phyloP scores from a whole-genome alignment of 306 rosid genomes.

The Cicer chorassanicum region DNA sequence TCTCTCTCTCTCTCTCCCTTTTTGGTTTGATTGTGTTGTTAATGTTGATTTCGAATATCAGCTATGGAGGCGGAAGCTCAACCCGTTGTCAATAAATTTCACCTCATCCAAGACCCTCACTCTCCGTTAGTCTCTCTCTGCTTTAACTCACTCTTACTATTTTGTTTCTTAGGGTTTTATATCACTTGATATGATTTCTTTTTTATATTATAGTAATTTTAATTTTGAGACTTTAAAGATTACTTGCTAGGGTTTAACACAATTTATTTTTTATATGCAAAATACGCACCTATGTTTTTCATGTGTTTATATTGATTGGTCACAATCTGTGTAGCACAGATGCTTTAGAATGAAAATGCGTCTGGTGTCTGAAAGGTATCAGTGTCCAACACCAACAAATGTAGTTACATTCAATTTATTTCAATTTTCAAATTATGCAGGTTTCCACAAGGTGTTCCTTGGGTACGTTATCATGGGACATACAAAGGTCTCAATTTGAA shows the following conservation, averaged over 20 bases:
- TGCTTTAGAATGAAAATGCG: too few relatives aligned
- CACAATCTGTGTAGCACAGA: neutral
- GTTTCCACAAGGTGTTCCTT: constrained; percentile 79
- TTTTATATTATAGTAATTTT: too few relatives aligned
- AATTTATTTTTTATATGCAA: neutral
- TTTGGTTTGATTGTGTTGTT: constrained; percentile 4
- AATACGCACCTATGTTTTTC: neutral
- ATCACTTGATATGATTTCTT: neutral
- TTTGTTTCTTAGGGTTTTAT: constrained; percentile 21
- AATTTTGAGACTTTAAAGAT: too few relatives aligned
- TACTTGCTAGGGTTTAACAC: too few relatives aligned
- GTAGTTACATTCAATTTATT: too few relatives aligned
- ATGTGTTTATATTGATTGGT: constrained; percentile 31
- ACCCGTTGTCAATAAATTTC: constrained; percentile 75
- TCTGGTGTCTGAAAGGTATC: too few relatives aligned
- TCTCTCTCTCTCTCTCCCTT: neutral
- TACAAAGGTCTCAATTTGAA: constrained; percentile 70
- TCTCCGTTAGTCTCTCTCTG: constrained; percentile 60
- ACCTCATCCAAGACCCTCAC: constrained; percentile 65
- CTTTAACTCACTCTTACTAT: neutral
- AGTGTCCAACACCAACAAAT: too few relatives aligned
- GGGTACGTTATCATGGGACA: constrained; percentile 77
- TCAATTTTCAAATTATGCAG: constrained; percentile 45
- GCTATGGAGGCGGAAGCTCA: constrained; percentile 99
- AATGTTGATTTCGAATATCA: constrained; percentile 41